Percentiles rank a stretch among this genome's conserved stretches.
Conservation (phyloP, 2,329 filamentous ascomycete genomes). For the Neurospora crassa region DNA sequence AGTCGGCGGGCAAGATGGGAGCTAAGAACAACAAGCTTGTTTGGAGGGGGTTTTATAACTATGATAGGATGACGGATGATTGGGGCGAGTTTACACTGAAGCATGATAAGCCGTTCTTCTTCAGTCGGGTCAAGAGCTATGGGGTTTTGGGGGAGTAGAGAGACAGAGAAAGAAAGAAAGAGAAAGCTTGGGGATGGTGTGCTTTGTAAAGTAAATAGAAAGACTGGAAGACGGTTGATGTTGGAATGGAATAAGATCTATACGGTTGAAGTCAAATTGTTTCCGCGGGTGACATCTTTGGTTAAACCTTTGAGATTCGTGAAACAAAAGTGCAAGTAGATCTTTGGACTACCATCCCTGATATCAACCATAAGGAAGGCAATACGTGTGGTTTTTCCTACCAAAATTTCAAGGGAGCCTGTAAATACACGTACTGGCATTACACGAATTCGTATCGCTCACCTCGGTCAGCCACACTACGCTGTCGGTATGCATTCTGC, state of each 20-base stretch:
- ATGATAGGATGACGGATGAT: slow-evolving; percentile 82
- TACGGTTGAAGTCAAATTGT: not conserved
- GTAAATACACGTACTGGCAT: not conserved
- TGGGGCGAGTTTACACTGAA: slow-evolving; percentile 69
- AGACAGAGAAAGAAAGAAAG: not conserved
- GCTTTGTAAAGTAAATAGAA: not conserved
- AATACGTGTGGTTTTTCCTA: not conserved
- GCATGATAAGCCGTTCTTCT: slow-evolving; percentile 57
- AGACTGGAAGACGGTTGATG: not conserved
- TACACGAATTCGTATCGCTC: not conserved
- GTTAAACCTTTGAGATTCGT: not conserved
- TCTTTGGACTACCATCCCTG: not conserved
- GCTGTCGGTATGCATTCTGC: not conserved
- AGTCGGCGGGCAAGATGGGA: slow-evolving; percentile 49
- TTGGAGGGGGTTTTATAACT: slow-evolving; percentile 88
- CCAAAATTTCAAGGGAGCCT: not conserved
- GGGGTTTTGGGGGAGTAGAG: slow-evolving; percentile 33
- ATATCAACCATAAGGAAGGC: not conserved
- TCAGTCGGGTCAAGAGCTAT: slow-evolving; percentile 57
- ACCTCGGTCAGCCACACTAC: not conserved
- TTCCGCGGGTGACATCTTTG: not conserved
- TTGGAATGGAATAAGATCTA: not conserved
- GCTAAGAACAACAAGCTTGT: slow-evolving; percentile 74
- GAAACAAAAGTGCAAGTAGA: not conserved
- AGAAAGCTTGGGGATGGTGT: not conserved